Base-by-base conservation (phyloP, 768 basidiomycete genomes). In the Amanita pallidorosea region DNA sequence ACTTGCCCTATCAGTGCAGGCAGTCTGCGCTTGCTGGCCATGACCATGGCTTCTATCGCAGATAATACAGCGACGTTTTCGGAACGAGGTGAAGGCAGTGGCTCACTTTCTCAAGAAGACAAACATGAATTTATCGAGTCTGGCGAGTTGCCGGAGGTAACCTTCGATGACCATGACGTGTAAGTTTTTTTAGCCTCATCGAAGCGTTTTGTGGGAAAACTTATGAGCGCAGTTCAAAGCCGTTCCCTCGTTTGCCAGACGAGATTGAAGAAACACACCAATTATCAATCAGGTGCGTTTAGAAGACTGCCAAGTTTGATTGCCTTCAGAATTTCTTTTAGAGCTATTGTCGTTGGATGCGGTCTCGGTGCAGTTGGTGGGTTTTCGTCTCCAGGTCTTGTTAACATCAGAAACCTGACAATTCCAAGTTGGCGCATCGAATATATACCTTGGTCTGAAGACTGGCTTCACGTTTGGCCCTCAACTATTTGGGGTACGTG, bases 381-480 rank as follows among this genome's bases (percentile, higher is more conserved):
- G 60, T 59, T 7, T 25, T 36, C 11, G 17, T 45, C 20, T 49
- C 2, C 33, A 18, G 6, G n/a, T 5, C 8, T 18, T 22, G 8
- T 11, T 41, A 22, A 35, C n/a, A 25, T 41, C 27, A 47, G 8
- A 22, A 11, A 13, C 22, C 17, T 13, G 41, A 18, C 17, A 12
- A 41, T 25, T 18, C 12, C 9, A 35, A 60, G 75, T 82, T 23
- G 73, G 76, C 43, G 77, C 81, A 11, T 78, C 77, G 44, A 80
- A 81, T 61, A 76, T 85, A 53, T 83, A 85, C 61, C 75, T 83
- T 18, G 79, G 83, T 35, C 62, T 83, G 52, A 83, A 84, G 66
- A 82, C 81, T 1, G 81, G 81, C 20, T 81, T 80, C 60, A 80
- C 78, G 2, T 81, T 83, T 60, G 81, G 80, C 27, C 74, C 79